Base-by-base conservation (phyloP, 805 yeast genomes). In the Metschnikowia vanudenii region DNA sequence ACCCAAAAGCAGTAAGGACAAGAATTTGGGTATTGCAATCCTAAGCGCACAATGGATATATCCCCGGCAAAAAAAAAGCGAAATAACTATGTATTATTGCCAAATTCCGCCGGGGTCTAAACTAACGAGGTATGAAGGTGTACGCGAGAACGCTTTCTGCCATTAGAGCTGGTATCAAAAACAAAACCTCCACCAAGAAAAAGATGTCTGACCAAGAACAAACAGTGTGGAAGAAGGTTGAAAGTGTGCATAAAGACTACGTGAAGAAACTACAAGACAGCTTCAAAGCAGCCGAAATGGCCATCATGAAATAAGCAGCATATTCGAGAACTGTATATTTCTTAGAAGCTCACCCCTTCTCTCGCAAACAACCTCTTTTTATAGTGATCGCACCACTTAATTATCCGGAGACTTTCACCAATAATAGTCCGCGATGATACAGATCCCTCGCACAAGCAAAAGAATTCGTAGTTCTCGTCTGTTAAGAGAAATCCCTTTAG, bases 301-400 rank as follows among this genome's bases (percentile, higher is more conserved):
- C 67, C n/a, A 64, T 72, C 28, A 53, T 67, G 48, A 71, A 69
- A 49, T 71, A 57, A 51, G n/a, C n/a, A 9, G 17, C 19, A n/a
- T n/a, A n/a, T n/a, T n/a, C n/a, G n/a, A n/a, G n/a, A n/a, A n/a
- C n/a, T n/a, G n/a, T n/a, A n/a, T n/a, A n/a, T n/a, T 12, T 13
- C 11, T 37, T 39, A 52, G 29, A 53, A 55, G 9, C 28, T 22
- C 5, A 40, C 38, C 14, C 94, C 94, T 13, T 82, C 83, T 18
- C 81, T 79, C 10, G 85, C 80, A 61, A 88, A 89, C 29, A 89
- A 61, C 33, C 94, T 68, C 43, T 80, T 81, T 51, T 85, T 85
- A 54, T 87, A 78, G 51, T 75, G 80, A 50, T 78, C 74, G 55
- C 95, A 84, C 96, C 97, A 91, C 40, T 74, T 73, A 8, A 86